Evolutionary conservation across 2,329 filamentous ascomycete species (phyloP).

Genomic region (Gliomastix tumulicola): DNA sequence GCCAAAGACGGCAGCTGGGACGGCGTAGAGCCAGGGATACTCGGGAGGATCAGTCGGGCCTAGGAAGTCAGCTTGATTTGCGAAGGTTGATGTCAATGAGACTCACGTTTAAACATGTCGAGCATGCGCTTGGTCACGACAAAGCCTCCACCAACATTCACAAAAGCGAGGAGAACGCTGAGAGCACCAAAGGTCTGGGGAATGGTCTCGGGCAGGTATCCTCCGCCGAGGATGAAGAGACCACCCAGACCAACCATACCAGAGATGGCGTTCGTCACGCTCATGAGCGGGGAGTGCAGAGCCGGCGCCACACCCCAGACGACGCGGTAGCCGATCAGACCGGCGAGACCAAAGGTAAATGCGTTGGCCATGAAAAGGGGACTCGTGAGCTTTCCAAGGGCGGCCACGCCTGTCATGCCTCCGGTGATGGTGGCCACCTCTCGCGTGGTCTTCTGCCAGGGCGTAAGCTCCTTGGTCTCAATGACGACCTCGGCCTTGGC

Average conservation of each 20-base stretch:
- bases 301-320: constrained; percentile 83
- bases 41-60: constrained; percentile 79
- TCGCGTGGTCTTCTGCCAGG: constrained; percentile 72
- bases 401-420: constrained; percentile 69
- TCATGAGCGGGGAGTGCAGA: constrained; percentile 85
- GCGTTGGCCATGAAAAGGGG: constrained; percentile 84
- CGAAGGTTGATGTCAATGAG: background rate
- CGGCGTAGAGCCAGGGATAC: constrained; percentile 79
- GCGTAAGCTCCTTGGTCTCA: constrained; percentile 62
- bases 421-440: constrained; percentile 70
- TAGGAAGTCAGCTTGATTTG: constrained; percentile 11
- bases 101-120: constrained; percentile 75
- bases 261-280: constrained; percentile 87
- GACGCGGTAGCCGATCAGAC: constrained; percentile 79
- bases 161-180: constrained; percentile 78
- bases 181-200: constrained; percentile 72
- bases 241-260: constrained; percentile 88
- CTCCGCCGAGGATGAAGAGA: constrained; percentile 82
- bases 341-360: constrained; percentile 78
- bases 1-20: constrained; percentile 71
- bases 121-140: constrained; percentile 91
- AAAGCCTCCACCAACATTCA: constrained; percentile 84
- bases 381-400: constrained; percentile 72
- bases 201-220: constrained; percentile 68
- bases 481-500: constrained; percentile 34